Evolutionary conservation across 768 basidiomycete species (phyloP).

Genomic region (Kwoniella shandongensis): DNA sequence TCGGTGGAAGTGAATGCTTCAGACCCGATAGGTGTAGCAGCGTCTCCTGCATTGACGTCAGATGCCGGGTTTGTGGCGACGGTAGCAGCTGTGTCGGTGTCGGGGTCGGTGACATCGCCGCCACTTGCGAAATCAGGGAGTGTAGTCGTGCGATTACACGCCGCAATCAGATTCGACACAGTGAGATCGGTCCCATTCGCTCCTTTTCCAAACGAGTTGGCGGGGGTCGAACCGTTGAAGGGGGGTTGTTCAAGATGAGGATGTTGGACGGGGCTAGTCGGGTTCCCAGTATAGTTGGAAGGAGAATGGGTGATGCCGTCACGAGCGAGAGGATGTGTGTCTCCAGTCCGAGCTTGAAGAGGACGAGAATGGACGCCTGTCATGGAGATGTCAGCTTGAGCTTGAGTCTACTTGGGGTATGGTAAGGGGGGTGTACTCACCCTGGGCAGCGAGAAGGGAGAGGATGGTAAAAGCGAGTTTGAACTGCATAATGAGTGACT

Average conservation of each 20-base stretch:
- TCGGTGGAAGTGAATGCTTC: not conserved
- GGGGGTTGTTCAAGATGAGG: too few relatives aligned
- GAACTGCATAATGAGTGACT: conserved; percentile 4
- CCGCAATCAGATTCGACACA: not conserved
- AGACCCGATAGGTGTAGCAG: not conserved
- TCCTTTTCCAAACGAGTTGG: too few relatives aligned
- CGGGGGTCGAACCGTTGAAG: not conserved
- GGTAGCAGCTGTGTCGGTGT: not conserved
- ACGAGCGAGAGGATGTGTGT: too few relatives aligned
- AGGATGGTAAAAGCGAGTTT: conserved; percentile 16
- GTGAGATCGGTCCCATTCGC: not conserved
- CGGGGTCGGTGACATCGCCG: not conserved
- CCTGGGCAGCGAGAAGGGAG: conserved; percentile 7
- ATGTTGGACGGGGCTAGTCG: too few relatives aligned
- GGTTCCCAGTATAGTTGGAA: too few relatives aligned
- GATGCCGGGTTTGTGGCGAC: too few relatives aligned
- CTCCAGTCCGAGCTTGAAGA: too few relatives aligned
- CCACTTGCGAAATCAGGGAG: not conserved
- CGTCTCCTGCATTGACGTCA: not conserved
- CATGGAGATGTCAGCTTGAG: not conserved
- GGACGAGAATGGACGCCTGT: too few relatives aligned
- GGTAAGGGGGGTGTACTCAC: conserved; percentile 4
- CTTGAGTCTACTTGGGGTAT: not conserved
- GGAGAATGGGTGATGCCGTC: too few relatives aligned
- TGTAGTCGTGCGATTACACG: not conserved